Evolutionary conservation across 306 rosid genomes (phyloP).

Genomic region (Medicago ruthenica): DNA sequence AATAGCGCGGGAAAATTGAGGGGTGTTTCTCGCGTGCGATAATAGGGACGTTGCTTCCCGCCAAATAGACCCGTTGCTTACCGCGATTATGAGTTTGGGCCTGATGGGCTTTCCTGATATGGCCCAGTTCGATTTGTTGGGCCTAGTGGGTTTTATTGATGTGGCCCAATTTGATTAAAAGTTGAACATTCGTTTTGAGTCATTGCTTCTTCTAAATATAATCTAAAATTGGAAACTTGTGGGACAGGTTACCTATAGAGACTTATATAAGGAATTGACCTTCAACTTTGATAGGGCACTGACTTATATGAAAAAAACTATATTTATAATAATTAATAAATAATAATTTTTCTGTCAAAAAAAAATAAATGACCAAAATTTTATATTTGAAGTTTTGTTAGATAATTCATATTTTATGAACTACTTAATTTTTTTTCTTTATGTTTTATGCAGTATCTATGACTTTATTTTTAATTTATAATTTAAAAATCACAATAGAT

Average conservation of each 20-base stretch:
- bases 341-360: too few species aligned
- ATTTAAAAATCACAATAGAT: too few species aligned
- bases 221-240: constrained; percentile 3
- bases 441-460: too few species aligned
- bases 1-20: constrained; percentile 53
- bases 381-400: too few species aligned
- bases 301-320: too few species aligned
- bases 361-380: too few species aligned
- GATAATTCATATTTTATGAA: too few species aligned
- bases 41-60: constrained; percentile 65
- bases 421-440: too few species aligned
- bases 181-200: neutral
- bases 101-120: neutral
- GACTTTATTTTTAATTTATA: too few species aligned
- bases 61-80: constrained; percentile 62
- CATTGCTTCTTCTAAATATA: neutral
- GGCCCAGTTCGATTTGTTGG: neutral
- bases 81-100: constrained; percentile 40
- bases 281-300: too few species aligned
- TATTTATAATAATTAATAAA: too few species aligned
- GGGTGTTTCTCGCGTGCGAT: constrained; percentile 7
- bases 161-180: neutral
- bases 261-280: too few species aligned
- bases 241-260: constrained; percentile 9
- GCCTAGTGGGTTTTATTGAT: neutral